Evolutionary conservation across 148 eudicot genomes (phyloP), one percentile per base, ranked within the genome.

Genomic region (Tetragonia tetragonoides): DNA sequence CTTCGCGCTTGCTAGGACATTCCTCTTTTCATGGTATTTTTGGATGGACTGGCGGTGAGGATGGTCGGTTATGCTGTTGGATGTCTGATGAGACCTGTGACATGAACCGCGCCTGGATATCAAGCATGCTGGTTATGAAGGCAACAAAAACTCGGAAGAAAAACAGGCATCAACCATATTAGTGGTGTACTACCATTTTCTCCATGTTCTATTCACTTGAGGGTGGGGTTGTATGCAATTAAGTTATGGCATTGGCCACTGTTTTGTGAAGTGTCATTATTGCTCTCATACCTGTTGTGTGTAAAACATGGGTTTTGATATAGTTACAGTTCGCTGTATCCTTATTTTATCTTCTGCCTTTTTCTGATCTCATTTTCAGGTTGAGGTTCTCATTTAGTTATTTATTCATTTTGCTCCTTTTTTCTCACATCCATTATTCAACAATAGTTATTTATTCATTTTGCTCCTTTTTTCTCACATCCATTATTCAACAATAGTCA

Each of bases 11-110:
- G 60, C 79, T 53, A 5, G 79, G 82, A 7, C 78, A 75, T 39
- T 54, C 83, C 56, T 81, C 79, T 17, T 79, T 68, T 75, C 85
- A 75, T n/a, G 90, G 93, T 73, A 72, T 90, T 51, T 95, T 91
- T 73, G 97, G 97, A 46, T 95, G 99, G 99, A 91, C 92, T 1
- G 97, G 99, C 37, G 99, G 97, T 10, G 99, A 95, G 76, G 99
- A 95, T 85, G 99, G 99, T 16, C 90, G 97, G 44, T 77, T 95
- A 68, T 93, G 99, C 87, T 93, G 97, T 76, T 95, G 99, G 99
- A 82, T 83, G 42, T 87, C 99, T 0, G 95, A 93, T 60, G 92
- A 84, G 73, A 84, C 85, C 0, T 75, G 81, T 15, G 88, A 87
- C 66, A 72, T 77, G 24, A 87, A 82, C 67, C 89, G 81, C 37